A percentile compares a stretch with the other conserved stretches of the same genome.
Evolutionary conservation across 2,329 filamentous ascomycete species (phyloP).

Genomic region (Fusarium sp.): DNA sequence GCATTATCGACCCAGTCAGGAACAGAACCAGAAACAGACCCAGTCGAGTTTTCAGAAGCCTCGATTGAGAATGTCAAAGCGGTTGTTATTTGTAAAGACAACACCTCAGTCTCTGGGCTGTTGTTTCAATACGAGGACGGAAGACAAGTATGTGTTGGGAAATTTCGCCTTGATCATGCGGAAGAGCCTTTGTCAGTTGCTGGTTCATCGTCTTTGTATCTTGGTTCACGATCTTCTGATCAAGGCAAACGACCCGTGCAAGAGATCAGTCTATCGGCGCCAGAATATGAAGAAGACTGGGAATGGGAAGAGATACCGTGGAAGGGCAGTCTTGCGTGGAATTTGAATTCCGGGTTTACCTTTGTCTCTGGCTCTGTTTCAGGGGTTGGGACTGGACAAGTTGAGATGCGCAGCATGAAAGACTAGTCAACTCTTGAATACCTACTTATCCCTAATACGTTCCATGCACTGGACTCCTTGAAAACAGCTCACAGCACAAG

Average conservation of each 20-base stretch:
- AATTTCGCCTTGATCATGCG: conserved; percentile 14
- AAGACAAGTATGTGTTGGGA: conserved; percentile 11
- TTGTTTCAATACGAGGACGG: conserved; percentile 6
- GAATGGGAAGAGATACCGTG: conserved; percentile 1
- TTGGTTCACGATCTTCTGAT: neutral
- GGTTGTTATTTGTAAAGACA: neutral
- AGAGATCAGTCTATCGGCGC: neutral
- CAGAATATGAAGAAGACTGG: neutral
- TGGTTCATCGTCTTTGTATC: neutral
- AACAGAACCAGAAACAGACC: neutral
- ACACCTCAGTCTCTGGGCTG: neutral
- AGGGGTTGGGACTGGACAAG: too few species aligned
- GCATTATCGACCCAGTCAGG: neutral
- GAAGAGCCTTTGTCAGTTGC: neutral
- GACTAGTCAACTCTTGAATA: neutral
- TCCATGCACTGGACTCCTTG: too few species aligned
- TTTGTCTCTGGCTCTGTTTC: too few species aligned
- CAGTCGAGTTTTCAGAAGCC: neutral
- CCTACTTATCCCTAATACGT: too few species aligned
- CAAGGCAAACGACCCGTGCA: neutral
- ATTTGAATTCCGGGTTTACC: neutral
- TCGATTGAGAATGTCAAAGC: conserved; percentile 1
- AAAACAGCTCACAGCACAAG: too few species aligned
- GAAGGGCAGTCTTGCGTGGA: neutral
- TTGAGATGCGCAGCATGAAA: too few species aligned